Base-by-base conservation (phyloP, 345 rosid species). In the Brassica juncea region DNA sequence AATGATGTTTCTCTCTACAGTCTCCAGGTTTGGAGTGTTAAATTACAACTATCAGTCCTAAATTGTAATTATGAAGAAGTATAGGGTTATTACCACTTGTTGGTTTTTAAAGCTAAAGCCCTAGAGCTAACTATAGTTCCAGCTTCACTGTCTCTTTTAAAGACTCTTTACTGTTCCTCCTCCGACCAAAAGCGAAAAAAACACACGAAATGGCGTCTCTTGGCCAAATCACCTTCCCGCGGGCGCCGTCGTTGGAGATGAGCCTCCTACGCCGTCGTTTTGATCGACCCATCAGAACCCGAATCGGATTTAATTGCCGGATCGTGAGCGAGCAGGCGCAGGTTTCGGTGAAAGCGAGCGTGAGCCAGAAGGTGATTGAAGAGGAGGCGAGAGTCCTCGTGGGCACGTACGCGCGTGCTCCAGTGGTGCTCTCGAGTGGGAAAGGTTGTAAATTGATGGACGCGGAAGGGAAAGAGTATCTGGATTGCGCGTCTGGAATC, bases 371-470 rank as follows among this genome's bases (percentile, higher is more conserved):
- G 80, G 84, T 90, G 76, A 90, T 92, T 52, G 97, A 87, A 78
- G 83, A 80, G 68, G 98, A 86, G 70, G 80, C 76, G 69, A 86
- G 72, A 49, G 74, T 89, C 47, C 39, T 92, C 1, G 98, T 92
- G 75, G 93, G 97, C 6, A 86, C 97, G 0, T 94, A 94, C 69
- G 94, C 93, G 70, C 91, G 70, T 1, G 73, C 73, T 35, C 98
- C 97, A 0, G 49, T 92, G 30, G 98, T 92, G 77, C 79, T 92
- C 2, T 75, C 83, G 30, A 80, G 88, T 64, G 98, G 97, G 10
- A 87, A 85, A 44, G 92, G 97, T 15, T 92, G 97, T 80, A 92
- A 88, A 78, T 86, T 94, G 88, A 86, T 82, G 7, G 98, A 94
- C 68, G 82, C 82, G 1, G 94, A 92, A 66, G 97, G 97, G 47